Percentiles rank a stretch among this genome's conserved stretches.
Conservation (phyloP, 495 filamentous ascomycete species). For the Neurospora sp. region DNA sequence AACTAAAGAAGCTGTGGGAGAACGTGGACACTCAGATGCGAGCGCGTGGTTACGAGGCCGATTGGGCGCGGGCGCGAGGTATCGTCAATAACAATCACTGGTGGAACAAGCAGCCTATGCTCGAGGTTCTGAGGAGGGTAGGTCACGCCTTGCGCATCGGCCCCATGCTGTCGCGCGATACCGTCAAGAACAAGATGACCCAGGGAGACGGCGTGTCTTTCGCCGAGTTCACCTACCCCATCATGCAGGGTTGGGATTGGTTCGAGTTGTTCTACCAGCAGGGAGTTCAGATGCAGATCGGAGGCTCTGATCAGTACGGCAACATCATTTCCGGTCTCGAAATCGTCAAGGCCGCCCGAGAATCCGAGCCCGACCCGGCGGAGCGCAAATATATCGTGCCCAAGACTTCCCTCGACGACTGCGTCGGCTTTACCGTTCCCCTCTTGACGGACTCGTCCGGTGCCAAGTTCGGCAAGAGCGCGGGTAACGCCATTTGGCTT, state of each 20-base stretch:
- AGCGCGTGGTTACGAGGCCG: constrained; percentile 48
- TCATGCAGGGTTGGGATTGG: constrained; percentile 97
- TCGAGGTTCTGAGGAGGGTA: constrained; percentile 62
- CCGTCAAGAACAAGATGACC: constrained; percentile 72
- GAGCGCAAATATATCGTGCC: constrained; percentile 7
- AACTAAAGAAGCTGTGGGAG: constrained; percentile 66
- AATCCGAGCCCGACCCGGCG: constrained; percentile 35
- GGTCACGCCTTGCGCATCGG: constrained; percentile 66
- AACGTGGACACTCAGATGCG: constrained; percentile 55
- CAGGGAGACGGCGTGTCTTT: constrained; percentile 86
- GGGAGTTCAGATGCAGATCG: constrained; percentile 72
- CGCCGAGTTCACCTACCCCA: constrained; percentile 84
- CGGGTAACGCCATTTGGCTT: constrained; percentile 92
- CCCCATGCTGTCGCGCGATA: constrained; percentile 80
- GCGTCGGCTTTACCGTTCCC: constrained; percentile 82
- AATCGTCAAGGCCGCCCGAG: constrained; percentile 59
- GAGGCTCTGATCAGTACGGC: constrained; percentile 91
- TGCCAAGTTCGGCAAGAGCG: constrained; percentile 89
- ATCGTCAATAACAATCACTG: constrained; percentile 72
- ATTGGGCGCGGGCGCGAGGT: constrained; percentile 52
- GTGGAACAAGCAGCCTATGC: constrained; percentile 57
- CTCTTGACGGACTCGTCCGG: constrained; percentile 78
- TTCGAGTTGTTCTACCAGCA: constrained; percentile 60
- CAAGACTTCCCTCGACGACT: constrained; percentile 34
- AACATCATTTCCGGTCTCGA: constrained; percentile 93